Conservation (phyloP, 352 stramenopile species). For the Globisporangium canariense region DNA sequence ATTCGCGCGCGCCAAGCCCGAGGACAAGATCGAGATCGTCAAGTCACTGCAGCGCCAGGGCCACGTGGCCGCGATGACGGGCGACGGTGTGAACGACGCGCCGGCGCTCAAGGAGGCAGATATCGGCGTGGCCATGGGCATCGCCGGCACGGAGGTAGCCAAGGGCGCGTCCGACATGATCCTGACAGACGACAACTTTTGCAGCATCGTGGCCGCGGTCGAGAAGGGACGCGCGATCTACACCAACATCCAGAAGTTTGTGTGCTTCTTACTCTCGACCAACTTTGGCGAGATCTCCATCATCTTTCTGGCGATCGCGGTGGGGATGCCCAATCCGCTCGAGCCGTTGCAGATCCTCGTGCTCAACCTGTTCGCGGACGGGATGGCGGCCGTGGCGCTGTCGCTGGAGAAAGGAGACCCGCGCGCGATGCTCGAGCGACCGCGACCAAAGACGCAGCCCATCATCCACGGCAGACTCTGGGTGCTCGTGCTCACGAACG, state of each 20-base stretch:
- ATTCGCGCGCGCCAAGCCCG: constrained; percentile 11
- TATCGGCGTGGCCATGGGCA: constrained; percentile 91
- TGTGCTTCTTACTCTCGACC: constrained; percentile 98
- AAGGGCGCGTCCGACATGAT: constrained; percentile 99
- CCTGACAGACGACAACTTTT: constrained; percentile 98
- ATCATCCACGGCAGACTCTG: constrained; percentile 68
- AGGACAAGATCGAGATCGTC: constrained; percentile 17
- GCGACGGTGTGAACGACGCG: constrained; percentile 98
- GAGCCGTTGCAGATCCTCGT: constrained; percentile 97
- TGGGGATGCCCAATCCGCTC: constrained; percentile 77
- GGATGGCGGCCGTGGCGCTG: constrained; percentile 67
- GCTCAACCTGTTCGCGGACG: constrained; percentile 98
- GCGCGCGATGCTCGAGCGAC: constrained; percentile 60
- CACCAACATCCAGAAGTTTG: constrained; percentile 98
- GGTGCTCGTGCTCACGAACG: constrained; percentile 63
- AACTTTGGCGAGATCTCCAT: constrained; percentile 95
- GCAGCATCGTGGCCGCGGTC: constrained; percentile 96
- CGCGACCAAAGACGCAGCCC: constrained; percentile 47
- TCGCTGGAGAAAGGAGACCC: constrained; percentile 71
- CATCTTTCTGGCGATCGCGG: constrained; percentile 63
- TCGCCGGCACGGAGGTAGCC: constrained; percentile 96
- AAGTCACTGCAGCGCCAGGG: constrained; percentile 14
- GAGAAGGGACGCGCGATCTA: constrained; percentile 96
- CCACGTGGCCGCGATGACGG: constrained; percentile 90
- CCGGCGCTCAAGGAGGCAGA: constrained; percentile 57